phyloP scores from a whole-genome alignment of 805 yeast genomes.

The Grigorovia jiainica region DNA sequence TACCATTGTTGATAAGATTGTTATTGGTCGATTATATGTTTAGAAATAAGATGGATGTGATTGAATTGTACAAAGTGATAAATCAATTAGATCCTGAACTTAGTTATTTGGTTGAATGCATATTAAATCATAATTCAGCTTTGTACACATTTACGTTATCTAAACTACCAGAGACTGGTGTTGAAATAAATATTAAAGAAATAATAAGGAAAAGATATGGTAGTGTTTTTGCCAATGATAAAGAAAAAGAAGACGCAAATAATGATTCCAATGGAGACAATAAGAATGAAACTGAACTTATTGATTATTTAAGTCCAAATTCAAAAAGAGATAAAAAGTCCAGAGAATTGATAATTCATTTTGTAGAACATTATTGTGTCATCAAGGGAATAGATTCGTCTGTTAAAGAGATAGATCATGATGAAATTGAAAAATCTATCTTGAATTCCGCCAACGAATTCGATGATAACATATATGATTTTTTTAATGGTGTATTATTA shows the following conservation, averaged over 20 bases:
- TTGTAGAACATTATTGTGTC: not conserved
- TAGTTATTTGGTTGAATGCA: slow-evolving; percentile 32
- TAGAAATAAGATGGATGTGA: slow-evolving; percentile 34
- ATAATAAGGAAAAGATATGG: slow-evolving; percentile 11
- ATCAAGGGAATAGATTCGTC: not conserved
- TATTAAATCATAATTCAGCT: slow-evolving; percentile 21
- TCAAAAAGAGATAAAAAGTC: not conserved
- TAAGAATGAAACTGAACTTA: not conserved
- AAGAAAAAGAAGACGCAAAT: not conserved
- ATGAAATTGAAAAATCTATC: not conserved
- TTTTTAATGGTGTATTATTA: not conserved
- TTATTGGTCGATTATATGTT: slow-evolving; percentile 1
- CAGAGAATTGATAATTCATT: not conserved
- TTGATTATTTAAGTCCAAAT: not conserved
- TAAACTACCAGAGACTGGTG: slow-evolving; percentile 15
- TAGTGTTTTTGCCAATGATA: not conserved
- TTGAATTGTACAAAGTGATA: slow-evolving; percentile 50
- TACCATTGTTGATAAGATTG: slow-evolving; percentile 4
- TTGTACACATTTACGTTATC: slow-evolving; percentile 14
- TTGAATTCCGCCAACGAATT: not conserved
- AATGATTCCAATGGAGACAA: not conserved
- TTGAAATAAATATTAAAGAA: slow-evolving; percentile 15
- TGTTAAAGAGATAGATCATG: not conserved
- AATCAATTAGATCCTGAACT: slow-evolving; percentile 19
- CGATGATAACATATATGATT: not conserved